phyloP scores from a whole-genome alignment of 2,329 filamentous ascomycete species.

The Plenodomus biglobosus region DNA sequence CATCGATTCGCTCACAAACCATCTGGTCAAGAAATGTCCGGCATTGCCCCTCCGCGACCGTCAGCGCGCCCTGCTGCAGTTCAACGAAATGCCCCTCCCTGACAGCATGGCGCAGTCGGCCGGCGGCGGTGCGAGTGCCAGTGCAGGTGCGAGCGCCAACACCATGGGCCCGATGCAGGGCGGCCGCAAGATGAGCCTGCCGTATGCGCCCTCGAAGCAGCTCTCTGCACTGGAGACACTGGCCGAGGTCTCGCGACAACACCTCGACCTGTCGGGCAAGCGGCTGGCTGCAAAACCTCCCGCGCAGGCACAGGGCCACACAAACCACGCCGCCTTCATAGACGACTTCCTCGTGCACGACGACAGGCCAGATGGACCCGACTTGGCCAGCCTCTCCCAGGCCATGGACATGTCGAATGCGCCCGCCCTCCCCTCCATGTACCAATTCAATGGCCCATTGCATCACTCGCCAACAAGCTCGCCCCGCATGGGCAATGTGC shows the following conservation, averaged over 20 bases:
- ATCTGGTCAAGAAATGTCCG: slow-evolving; percentile 84
- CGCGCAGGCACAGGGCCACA: slow-evolving; percentile 11
- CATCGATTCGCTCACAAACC: slow-evolving; percentile 76
- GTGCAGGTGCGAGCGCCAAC: background rate
- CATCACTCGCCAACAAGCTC: slow-evolving; percentile 41
- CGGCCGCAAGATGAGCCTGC: slow-evolving; percentile 43
- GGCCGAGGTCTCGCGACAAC: slow-evolving; percentile 81
- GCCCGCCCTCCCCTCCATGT: slow-evolving; percentile 42
- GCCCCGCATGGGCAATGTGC: slow-evolving; percentile 38
- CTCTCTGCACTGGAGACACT: slow-evolving; percentile 84
- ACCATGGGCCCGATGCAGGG: slow-evolving; percentile 20
- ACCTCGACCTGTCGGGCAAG: slow-evolving; percentile 59
- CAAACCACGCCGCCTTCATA: slow-evolving; percentile 32
- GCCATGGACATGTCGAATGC: slow-evolving; percentile 37
- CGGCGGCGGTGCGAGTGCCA: background rate
- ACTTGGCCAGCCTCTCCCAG: slow-evolving; percentile 29
- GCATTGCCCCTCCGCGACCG: slow-evolving; percentile 74
- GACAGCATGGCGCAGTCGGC: slow-evolving; percentile 39
- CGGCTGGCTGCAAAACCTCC: slow-evolving; percentile 42
- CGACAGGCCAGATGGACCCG: slow-evolving; percentile 36
- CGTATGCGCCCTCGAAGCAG: slow-evolving; percentile 53
- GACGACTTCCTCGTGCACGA: slow-evolving; percentile 46
- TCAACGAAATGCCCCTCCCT: slow-evolving; percentile 65
- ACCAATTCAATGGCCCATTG: slow-evolving; percentile 42
- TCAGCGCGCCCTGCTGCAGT: slow-evolving; percentile 70